Base-by-base conservation (phyloP, 2,329 filamentous ascomycete species). In the Fusarium sp. region DNA sequence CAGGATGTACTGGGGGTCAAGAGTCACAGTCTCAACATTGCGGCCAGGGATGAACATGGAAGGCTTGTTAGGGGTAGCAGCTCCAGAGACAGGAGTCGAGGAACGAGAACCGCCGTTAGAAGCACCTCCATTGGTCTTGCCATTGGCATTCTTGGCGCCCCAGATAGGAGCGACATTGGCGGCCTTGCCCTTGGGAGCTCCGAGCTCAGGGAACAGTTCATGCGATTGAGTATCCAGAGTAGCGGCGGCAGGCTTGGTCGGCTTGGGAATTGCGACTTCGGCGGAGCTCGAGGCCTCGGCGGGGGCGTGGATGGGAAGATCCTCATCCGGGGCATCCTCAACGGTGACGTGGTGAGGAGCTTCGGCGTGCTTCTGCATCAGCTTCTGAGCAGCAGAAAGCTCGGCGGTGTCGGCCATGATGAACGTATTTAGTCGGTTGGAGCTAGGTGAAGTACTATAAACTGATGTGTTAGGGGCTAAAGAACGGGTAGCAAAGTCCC, bases 171-270 rank as follows among this genome's bases (percentile, higher is more conserved):
- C 88, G 68, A 91, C 88, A 76, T 90, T 89, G 67, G 91, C 88
- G 72, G 91, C 86, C 84, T 95, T 95, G 63, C 91, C 87, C 83
- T 91, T 91, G 67, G 88, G 83, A 25, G 85, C 89, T 72, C 95
- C 96, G 56, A 99, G 90, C 77, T 95, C 92, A n/a, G 97, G 97
- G 88, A 99, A 99, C 69, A 94, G 87, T 84, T 98, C 95, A 81
- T 97, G 94, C 20, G 94, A 97, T 80, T 94, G 90, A 23, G 94
- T 95, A 83, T 98, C 94, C 71, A 98, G 86, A 62, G 79, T 65
- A 43, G 87, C 83, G 35, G 83, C 82, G 37, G 87, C 83, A 81
- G 92, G 92, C 81, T 93, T 91, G 52, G 90, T 89, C 70, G 90
- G 88, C 83, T 93, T 94, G 61, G 90, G 85, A 70, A 90, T 82